phyloP scores from a whole-genome alignment of 2,329 filamentous ascomycete species.

The Epichloe hybrida region DNA sequence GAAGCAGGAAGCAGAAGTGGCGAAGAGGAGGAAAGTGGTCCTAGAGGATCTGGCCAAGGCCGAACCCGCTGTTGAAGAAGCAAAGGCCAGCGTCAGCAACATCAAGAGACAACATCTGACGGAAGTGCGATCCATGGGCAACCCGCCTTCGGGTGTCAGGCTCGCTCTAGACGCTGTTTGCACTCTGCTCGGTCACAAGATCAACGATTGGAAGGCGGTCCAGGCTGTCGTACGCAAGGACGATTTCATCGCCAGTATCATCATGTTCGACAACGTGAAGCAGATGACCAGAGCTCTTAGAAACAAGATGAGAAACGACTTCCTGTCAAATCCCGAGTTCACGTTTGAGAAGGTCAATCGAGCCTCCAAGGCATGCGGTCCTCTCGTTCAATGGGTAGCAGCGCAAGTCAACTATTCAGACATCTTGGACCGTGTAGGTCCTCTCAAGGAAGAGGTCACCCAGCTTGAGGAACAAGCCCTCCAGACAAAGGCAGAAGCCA shows the following conservation, averaged over 20 bases:
- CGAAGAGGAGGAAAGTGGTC: slow-evolving; percentile 69
- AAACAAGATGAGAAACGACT: slow-evolving; percentile 84
- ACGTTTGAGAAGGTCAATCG: slow-evolving; percentile 93
- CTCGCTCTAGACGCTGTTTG: slow-evolving; percentile 94
- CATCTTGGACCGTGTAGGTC: slow-evolving; percentile 86
- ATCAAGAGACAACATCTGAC: slow-evolving; percentile 96
- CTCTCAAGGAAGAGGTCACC: slow-evolving; percentile 77
- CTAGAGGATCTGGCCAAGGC: slow-evolving; percentile 77
- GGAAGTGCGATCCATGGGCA: slow-evolving; percentile 94
- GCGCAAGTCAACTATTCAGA: slow-evolving; percentile 98
- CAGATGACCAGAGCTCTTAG: slow-evolving; percentile 81
- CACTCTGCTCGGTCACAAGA: slow-evolving; percentile 81
- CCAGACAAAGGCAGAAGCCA: slow-evolving; percentile 85
- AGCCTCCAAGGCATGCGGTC: slow-evolving; percentile 92
- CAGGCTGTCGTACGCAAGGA: slow-evolving; percentile 79
- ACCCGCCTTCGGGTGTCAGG: slow-evolving; percentile 79
- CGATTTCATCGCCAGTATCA: slow-evolving; percentile 95
- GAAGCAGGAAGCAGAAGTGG: slow-evolving; percentile 80
- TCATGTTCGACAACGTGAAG: slow-evolving; percentile 89
- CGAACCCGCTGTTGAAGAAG: slow-evolving; percentile 84
- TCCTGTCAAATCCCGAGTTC: slow-evolving; percentile 84
- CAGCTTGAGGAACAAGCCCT: slow-evolving; percentile 78
- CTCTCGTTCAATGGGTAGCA: slow-evolving; percentile 90
- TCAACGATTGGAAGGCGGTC: slow-evolving; percentile 82
- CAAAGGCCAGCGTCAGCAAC: slow-evolving; percentile 92